A percentile compares a stretch with the other conserved stretches of the same genome.
Conservation (phyloP, 352 stramenopile species). For the Phytophthora sp. region DNA sequence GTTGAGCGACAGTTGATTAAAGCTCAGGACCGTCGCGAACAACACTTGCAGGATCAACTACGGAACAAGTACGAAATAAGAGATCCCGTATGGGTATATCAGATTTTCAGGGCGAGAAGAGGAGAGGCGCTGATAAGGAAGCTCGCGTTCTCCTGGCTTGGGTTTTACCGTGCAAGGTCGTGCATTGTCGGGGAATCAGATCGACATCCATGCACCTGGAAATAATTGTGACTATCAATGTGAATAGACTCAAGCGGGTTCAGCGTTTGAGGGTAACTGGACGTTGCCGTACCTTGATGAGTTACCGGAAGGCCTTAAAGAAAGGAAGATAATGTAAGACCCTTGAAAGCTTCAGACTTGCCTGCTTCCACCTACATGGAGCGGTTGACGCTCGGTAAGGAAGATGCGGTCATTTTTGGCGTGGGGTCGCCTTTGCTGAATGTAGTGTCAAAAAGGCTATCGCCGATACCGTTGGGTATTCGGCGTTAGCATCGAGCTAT, state of each 20-base stretch:
- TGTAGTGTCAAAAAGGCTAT: not conserved
- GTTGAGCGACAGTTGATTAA: slow-evolving; percentile 17
- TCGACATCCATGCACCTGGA: not conserved
- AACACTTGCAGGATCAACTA: slow-evolving; percentile 1
- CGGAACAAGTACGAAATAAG: slow-evolving; percentile 1
- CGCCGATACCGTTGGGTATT: too few species aligned
- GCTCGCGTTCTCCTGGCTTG: slow-evolving; percentile 7
- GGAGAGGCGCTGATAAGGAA: slow-evolving; percentile 9
- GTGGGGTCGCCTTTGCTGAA: not conserved
- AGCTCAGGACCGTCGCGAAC: not conserved
- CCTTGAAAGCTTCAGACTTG: too few species aligned
- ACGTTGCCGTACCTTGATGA: not conserved
- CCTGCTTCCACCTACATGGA: not conserved
- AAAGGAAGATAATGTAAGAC: too few species aligned
- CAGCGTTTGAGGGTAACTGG: too few species aligned
- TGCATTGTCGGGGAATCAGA: not conserved
- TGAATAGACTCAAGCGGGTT: not conserved
- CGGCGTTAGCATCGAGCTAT: not conserved
- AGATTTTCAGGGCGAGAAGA: slow-evolving; percentile 7
- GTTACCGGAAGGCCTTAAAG: too few species aligned
- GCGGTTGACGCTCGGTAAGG: not conserved
- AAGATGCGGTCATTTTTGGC: not conserved
- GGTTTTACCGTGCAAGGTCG: too few species aligned
- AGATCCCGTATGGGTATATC: slow-evolving; percentile 13
- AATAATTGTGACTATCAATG: not conserved